Percentiles rank a stretch among this genome's conserved stretches.
Evolutionary conservation across 495 filamentous ascomycete species (phyloP).

Genomic region (Penicillium waksmanii): DNA sequence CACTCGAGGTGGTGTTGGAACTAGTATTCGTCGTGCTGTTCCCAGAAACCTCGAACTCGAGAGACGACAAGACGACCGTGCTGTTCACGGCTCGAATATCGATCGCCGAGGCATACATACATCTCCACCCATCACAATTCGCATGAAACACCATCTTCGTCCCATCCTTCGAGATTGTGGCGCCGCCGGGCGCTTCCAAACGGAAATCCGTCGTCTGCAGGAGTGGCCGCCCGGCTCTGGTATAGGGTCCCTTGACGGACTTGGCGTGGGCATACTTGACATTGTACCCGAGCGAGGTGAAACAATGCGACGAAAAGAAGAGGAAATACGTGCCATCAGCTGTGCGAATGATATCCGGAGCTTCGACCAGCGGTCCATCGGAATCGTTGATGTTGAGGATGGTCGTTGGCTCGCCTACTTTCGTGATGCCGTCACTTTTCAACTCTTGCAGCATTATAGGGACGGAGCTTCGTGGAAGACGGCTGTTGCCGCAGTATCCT

Average conservation of each 20-base stretch:
- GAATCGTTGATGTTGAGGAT: constrained; percentile 56
- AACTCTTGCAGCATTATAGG: constrained; percentile 64
- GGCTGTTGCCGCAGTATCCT: constrained; percentile 56
- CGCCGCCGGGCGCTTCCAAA: constrained; percentile 56
- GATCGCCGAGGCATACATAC: constrained; percentile 37
- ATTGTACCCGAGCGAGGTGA: constrained; percentile 53
- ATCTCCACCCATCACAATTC: constrained; percentile 42
- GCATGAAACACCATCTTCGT: constrained; percentile 57
- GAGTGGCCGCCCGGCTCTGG: constrained; percentile 35
- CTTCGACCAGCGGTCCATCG: constrained; percentile 64
- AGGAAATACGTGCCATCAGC: constrained; percentile 56
- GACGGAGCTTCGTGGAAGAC: constrained; percentile 46
- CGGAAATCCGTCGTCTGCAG: constrained; percentile 45
- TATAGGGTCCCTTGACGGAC: constrained; percentile 52
- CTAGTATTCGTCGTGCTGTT: constrained; percentile 2
- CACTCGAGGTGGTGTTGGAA: neutral
- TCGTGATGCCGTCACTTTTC: constrained; percentile 53
- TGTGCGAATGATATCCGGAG: constrained; percentile 53
- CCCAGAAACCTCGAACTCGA: constrained; percentile 5
- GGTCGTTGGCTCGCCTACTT: constrained; percentile 47
- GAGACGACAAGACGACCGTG: constrained; percentile 19
- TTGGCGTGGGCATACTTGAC: constrained; percentile 57
- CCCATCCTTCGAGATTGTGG: constrained; percentile 46
- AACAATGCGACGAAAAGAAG: constrained; percentile 64
- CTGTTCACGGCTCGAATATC: constrained; percentile 28